A percentile compares a stretch with the other conserved stretches of the same genome.
Evolutionary conservation across 1,284 basidiomycete species (phyloP).

Genomic region (Pseudozyma sp.): DNA sequence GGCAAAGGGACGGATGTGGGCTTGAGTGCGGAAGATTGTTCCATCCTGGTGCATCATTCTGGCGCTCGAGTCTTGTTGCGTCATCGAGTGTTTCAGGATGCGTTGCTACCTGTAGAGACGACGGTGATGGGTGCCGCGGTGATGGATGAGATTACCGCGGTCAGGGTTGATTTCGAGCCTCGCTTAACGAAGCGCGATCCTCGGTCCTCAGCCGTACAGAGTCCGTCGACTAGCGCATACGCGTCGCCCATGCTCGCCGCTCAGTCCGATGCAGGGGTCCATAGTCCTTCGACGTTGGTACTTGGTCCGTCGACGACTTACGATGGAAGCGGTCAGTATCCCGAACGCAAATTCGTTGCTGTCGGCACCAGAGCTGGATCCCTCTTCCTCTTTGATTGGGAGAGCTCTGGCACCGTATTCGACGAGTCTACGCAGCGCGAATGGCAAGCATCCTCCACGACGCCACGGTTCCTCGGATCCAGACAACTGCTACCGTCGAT

Average conservation of each 20-base stretch:
- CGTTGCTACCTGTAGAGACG: conserved; percentile 20
- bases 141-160: conserved; percentile 52
- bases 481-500: conserved; percentile 74
- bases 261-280: background rate
- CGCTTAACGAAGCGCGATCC: conserved; percentile 35
- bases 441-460: conserved; percentile 71
- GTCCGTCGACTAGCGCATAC: conserved; percentile 26
- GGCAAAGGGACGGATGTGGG: background rate
- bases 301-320: conserved; percentile 36
- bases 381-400: conserved; percentile 63
- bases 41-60: conserved; percentile 46
- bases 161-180: conserved; percentile 61
- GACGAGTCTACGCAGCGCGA: conserved; percentile 35
- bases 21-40: conserved; percentile 8
- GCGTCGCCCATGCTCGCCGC: conserved; percentile 43
- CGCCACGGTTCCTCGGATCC: conserved; percentile 75
- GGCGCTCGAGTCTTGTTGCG: conserved; percentile 50
- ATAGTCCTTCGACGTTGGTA: conserved; percentile 19
- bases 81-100: conserved; percentile 24
- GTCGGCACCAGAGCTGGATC: conserved; percentile 61
- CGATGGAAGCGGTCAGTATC: conserved; percentile 34
- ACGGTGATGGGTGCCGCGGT: conserved; percentile 53
- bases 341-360: conserved; percentile 61
- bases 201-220: conserved; percentile 32
- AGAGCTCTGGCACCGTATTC: conserved; percentile 35